A percentile compares a stretch with the other conserved stretches of the same genome.
phyloP scores from a whole-genome alignment of 345 rosid genomes.

The Noccaea caerulescens region DNA sequence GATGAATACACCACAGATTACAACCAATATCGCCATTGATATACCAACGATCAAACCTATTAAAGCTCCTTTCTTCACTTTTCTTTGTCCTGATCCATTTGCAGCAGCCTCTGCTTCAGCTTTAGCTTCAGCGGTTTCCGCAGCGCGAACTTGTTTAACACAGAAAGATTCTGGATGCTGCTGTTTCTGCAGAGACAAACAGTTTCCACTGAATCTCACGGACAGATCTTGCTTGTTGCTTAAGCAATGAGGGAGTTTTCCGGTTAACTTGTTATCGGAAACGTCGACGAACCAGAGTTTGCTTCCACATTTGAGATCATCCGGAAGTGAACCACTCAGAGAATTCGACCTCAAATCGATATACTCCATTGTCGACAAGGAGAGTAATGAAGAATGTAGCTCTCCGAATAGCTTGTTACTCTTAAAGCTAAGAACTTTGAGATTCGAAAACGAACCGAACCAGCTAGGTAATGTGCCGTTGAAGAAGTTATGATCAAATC shows the following conservation, averaged over 20 bases:
- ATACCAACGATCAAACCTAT: conserved; percentile 50
- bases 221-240: conserved; percentile 39
- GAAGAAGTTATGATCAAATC: conserved; percentile 62
- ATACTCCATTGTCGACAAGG: conserved; percentile 57
- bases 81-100: conserved; percentile 40
- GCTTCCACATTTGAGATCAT: conserved; percentile 53
- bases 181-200: conserved; percentile 52
- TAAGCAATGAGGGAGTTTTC: conserved; percentile 63
- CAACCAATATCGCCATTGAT: conserved; percentile 43
- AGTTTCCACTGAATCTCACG: conserved; percentile 57
- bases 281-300: conserved; percentile 62
- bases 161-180: conserved; percentile 66
- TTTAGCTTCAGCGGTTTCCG: conserved; percentile 29
- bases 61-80: conserved; percentile 49
- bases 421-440: conserved; percentile 57
- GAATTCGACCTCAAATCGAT: conserved; percentile 62
- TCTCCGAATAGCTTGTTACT: conserved; percentile 57
- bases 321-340: conserved; percentile 59
- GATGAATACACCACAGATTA: conserved; percentile 47
- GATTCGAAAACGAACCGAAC: conserved; percentile 56
- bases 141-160: conserved; percentile 39
- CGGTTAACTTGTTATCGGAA: conserved; percentile 63
- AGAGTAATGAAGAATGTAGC: conserved; percentile 55
- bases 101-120: conserved; percentile 37
- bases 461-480: conserved; percentile 62